Percentiles rank a stretch among this genome's conserved stretches.
These are phyloP conservation scores for Globisporangium spiculum DNA, from an alignment of 352 stramenopile genomes.

Conservation along the genomic window DNA sequence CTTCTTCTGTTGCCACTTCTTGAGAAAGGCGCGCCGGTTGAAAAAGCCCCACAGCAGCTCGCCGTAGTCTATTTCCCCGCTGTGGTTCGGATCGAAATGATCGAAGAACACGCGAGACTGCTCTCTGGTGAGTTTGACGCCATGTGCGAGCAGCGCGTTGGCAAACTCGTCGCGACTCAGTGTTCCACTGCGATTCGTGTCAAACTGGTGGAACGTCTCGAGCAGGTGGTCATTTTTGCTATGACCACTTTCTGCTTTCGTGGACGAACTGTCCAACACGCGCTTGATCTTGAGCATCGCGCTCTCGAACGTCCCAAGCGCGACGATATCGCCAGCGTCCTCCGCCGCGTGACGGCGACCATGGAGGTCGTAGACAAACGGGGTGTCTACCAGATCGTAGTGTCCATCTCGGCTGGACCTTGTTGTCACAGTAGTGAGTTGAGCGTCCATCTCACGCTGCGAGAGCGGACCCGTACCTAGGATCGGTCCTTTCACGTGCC, in stretches of 20 bases:
- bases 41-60: conserved; percentile 70
- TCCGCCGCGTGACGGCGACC: conserved; percentile 38
- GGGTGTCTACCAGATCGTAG: background rate
- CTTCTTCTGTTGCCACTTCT: conserved; percentile 47
- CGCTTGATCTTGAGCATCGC: conserved; percentile 60
- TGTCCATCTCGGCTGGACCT: background rate
- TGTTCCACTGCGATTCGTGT: conserved; percentile 44
- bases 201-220: conserved; percentile 43
- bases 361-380: conserved; percentile 61
- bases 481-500: conserved; percentile 28
- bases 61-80: conserved; percentile 49
- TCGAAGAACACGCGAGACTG: conserved; percentile 43
- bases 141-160: conserved; percentile 28
- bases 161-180: conserved; percentile 47
- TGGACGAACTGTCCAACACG: conserved; percentile 18
- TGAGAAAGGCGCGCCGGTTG: conserved; percentile 53
- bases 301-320: conserved; percentile 34
- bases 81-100: conserved; percentile 49
- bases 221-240: conserved; percentile 17
- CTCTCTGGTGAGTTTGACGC: conserved; percentile 31
- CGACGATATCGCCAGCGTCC: conserved; percentile 25
- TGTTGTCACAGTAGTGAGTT: background rate
- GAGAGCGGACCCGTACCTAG: conserved; percentile 45
- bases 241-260: background rate
- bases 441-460: conserved; percentile 39